Base-by-base conservation (phyloP, 371 early-diverging fungal genomes). In the Blyttiomyces sp. region DNA sequence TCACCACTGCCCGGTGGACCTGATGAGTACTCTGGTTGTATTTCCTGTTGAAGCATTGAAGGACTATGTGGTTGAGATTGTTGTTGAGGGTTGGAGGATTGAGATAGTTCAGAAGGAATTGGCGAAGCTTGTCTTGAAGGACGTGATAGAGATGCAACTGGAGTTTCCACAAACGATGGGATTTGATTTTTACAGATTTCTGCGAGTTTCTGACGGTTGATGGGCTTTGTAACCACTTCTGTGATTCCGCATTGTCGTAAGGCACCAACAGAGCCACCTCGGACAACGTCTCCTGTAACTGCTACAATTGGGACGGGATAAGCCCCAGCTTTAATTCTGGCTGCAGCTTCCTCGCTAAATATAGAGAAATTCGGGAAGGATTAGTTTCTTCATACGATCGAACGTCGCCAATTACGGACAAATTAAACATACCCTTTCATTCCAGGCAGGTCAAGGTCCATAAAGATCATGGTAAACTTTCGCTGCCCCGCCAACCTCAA, bases 381-480 rank as follows among this genome's bases (percentile, higher is more conserved):
- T n/a, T 39, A 11, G 13, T 39, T 39, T 39, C 39, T n/a, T 11
- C 11, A 39, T 11, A 13, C 39, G 13, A 39, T 39, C n/a, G 39
- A n/a, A 39, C n/a, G 39, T 1, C 9, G 11, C 32, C 30, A 57
- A 48, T n/a, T 24, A 30, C 17, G 19, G 19, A 9, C 19, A 24
- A 28, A 24, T 34, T 2, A 23, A 17, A 33, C 55, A 19, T 51
- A 62, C 54, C 66, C 66, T 39, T 34, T 45, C 66, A 70, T 65
- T 33, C 54, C 56, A 1, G 63, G 63, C 70, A 70, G 65, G 31
- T 56, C 51, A 27, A 70, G 24, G 44, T 70, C 70, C 66, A 70
- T 71, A 16, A 71, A 63, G n/a, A 71, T 46, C 11, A 71, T n/a
- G 0, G 11, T 11, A 33, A 55, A 59, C 35, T 49, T 50, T 32